Base-by-base conservation (phyloP, 352 stramenopile genomes). In the Halophytophthora batemanensis region DNA sequence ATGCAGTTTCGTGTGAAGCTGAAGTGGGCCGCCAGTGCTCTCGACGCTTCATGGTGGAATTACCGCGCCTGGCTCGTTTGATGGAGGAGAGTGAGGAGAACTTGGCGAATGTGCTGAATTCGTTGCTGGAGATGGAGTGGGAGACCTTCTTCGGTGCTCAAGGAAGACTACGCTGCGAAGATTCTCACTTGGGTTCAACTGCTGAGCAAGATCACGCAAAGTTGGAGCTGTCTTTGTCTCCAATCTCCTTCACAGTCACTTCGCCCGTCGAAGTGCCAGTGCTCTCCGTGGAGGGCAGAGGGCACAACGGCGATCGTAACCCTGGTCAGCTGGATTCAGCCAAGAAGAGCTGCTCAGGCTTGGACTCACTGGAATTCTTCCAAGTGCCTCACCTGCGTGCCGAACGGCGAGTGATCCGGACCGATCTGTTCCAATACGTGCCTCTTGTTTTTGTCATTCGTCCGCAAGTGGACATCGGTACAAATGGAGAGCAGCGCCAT, bases 11-110 rank as follows among this genome's bases (percentile, higher is more conserved):
- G 21, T 69, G 66, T 43, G 63, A 74, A 22, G 59, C 72, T 8
- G 69, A 82, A 47, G 78, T 85, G 39, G 66, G 60, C 36, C 71
- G 71, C 17, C 77, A 77, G 44, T 85, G 69, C 14, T 71, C 74
- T 28, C 64, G 70, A 8, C 69, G 55, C 1, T 60, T 82, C 44
- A 56, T 61, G 25, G 55, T 81, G n/a, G 71, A 82, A 50, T 34
- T 81, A 23, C 69, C 74, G 2, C 68, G 74, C 2, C 22, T 72
- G 4, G 23, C 42, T 1, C 6, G 7, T 22, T 45, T 53, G 17
- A 22, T 14, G 7, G 8, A 31, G 23, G 15, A 38, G 29, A 52
- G 11, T 43, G 60, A 50, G 18, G 10, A 10, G 6, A 53, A 34
- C 17, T 54, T 80, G 18, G 43, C 58, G 1, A 49, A 57, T 10